These are phyloP conservation scores for Phaseolus lunatus DNA, from an alignment of 306 rosid species.

Conservation along the genomic window DNA sequence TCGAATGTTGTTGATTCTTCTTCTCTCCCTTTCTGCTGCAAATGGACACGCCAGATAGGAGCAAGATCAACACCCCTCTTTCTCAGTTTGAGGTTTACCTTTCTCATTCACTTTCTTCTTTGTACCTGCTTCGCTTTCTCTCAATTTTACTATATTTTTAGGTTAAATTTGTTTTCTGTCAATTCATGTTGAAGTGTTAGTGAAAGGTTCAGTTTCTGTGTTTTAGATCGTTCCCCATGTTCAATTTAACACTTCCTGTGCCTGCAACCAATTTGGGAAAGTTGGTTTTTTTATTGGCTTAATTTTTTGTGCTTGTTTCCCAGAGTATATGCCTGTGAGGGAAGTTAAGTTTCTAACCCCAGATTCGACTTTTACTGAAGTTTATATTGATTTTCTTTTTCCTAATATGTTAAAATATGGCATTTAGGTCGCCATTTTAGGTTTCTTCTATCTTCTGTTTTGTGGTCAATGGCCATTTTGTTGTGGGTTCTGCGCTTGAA, in stretches of 20 bases:
- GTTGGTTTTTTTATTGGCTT: background rate
- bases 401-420: background rate
- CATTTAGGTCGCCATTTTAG: background rate
- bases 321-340: background rate
- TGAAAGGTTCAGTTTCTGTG: background rate
- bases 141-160: background rate
- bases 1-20: background rate
- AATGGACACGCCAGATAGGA: slow-evolving; percentile 90
- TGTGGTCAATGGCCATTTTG: slow-evolving; percentile 5
- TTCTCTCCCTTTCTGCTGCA: slow-evolving; percentile 50
- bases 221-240: slow-evolving; percentile 4
- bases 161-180: background rate
- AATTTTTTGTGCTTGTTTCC: background rate
- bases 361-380: slow-evolving; percentile 1
- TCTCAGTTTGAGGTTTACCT: slow-evolving; percentile 67
- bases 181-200: background rate
- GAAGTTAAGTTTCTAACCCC: background rate
- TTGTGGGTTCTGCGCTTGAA: background rate
- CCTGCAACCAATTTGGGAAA: background rate
- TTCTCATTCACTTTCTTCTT: background rate
- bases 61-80: slow-evolving; percentile 63
- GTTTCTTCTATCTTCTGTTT: background rate
- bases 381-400: background rate
- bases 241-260: background rate
- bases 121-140: slow-evolving; percentile 37